These are phyloP conservation scores for Fomitiporia mediterranea DNA, from an alignment of 1,284 basidiomycete genomes.

Conservation along the genomic window DNA sequence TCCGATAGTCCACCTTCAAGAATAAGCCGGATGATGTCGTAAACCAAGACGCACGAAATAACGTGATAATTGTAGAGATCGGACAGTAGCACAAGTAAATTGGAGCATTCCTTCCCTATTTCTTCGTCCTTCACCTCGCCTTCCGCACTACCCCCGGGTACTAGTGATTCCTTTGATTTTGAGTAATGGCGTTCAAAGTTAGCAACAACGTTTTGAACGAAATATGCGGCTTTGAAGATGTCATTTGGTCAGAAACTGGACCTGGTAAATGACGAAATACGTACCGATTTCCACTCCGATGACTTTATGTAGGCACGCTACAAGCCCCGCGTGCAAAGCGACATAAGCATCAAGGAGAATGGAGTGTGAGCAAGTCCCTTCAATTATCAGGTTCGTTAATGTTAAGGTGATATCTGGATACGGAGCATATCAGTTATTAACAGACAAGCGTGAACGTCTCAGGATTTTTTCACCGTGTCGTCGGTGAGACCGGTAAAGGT, in stretches of 20 bases:
- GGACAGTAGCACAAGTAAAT: slow-evolving; percentile 83
- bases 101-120: slow-evolving; percentile 81
- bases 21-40: slow-evolving; percentile 84
- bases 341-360: slow-evolving; percentile 90
- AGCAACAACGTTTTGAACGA: slow-evolving; percentile 65
- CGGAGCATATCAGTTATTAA: too few species aligned
- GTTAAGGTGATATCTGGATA: slow-evolving; percentile 75
- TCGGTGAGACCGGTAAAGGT: slow-evolving; percentile 72
- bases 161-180: slow-evolving; percentile 18
- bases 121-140: slow-evolving; percentile 30
- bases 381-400: slow-evolving; percentile 75
- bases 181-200: slow-evolving; percentile 60
- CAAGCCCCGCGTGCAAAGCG: slow-evolving; percentile 85
- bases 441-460: too few species aligned
- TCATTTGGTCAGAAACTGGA: slow-evolving; percentile 1
- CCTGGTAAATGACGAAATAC: slow-evolving; percentile 24
- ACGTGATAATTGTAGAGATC: slow-evolving; percentile 97
- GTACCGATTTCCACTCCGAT: slow-evolving; percentile 89
- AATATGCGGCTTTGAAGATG: slow-evolving; percentile 58
- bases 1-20: slow-evolving; percentile 68
- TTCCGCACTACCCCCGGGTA: slow-evolving; percentile 21
- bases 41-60: slow-evolving; percentile 82
- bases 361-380: slow-evolving; percentile 79
- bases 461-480: slow-evolving; percentile 79
- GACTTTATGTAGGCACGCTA: slow-evolving; percentile 80